Evolutionary conservation across 768 basidiomycete genomes (phyloP), one percentile per base, ranked within the genome.

Genomic region (Xerocomellus amylosporus): DNA sequence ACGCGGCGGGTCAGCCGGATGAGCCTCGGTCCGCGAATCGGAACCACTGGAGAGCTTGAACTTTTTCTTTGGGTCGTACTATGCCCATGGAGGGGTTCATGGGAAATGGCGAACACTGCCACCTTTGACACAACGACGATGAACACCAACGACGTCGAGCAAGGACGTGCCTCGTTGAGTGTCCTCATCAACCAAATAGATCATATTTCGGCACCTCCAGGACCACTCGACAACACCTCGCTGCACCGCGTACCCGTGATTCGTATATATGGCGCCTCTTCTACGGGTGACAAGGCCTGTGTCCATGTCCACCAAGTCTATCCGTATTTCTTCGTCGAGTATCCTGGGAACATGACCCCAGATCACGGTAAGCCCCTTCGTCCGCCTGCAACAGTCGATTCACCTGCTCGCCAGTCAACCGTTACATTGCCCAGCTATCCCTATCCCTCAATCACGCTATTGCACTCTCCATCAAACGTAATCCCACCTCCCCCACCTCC

Each of bases 311-410:
- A 97, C 68, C 92, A 94, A 75, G 88, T 89, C 30, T 96, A 88
- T 72, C 95, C 96, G 1, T 99, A 99, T 71, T 86, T 95, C 70
- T 96, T 83, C 68, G 79, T 96, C 43, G 88, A 93, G 61, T 99
- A 96, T 73, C 62, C 69, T 20, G 88, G 84, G 1, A 79, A 79
- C 30, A 69, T 95, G 65, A 79, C 80, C 42, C 84, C 85, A 0
- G 77, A 75, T 26, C 69, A 80, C 59, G 89, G 92, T 90, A 61
- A 64, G 78, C 66, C 67, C 2, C 4, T 2, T 19, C 13, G 1
- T 31, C 8, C 14, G 5, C 41, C 17, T 26, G 50, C 8, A 19
- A 49, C 46, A 37, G 15, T 33, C 42, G 37, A 45, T 37, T 41
- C 61, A 58, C 17, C 8, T 19, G 14, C 26, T 19, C n/a, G 8